Evolutionary conservation across 177 flowering plant genomes (phyloP).

Genomic region (Vitis hybrid): DNA sequence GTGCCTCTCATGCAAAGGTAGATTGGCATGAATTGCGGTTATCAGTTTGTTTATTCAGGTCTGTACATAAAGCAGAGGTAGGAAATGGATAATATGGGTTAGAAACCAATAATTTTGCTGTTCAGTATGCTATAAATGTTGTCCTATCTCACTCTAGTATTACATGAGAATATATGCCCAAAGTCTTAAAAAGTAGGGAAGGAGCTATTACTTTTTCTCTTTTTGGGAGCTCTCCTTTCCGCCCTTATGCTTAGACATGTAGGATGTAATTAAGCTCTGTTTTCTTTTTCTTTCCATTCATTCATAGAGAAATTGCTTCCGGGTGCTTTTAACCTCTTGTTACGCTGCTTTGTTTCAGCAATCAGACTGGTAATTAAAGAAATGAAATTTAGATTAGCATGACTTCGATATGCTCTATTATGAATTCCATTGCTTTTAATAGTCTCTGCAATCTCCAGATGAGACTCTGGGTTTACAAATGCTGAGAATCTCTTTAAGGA

Average conservation of each 20-base stretch:
- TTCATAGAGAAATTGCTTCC: slow-evolving; percentile 6
- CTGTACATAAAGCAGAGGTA: slow-evolving; percentile 27
- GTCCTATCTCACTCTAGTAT: not conserved
- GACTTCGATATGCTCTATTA: no score
- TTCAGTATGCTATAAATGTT: not conserved
- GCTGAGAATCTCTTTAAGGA: no score
- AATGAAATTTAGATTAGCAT: no score
- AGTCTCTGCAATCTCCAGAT: no score
- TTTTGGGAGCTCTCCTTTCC: slow-evolving; percentile 18
- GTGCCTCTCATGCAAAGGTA: not conserved
- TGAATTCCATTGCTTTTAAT: no score
- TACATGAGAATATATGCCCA: not conserved
- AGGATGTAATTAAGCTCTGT: slow-evolving; percentile 14
- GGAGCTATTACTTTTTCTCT: slow-evolving; percentile 16
- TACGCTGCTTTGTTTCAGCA: not conserved
- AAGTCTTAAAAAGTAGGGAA: not conserved
- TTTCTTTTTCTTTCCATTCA: not conserved
- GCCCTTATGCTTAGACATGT: not conserved
- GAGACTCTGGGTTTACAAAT: no score
- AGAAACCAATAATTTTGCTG: slow-evolving; percentile 9
- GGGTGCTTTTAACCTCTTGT: not conserved
- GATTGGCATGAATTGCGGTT: no score
- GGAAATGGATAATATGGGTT: slow-evolving; percentile 9
- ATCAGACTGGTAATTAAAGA: no score
- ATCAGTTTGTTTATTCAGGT: slow-evolving; percentile 8